A percentile compares a stretch with the other conserved stretches of the same genome.
Evolutionary conservation across 768 basidiomycete genomes (phyloP).

Genomic region (Tylopilus plumbeoviolaceoides): DNA sequence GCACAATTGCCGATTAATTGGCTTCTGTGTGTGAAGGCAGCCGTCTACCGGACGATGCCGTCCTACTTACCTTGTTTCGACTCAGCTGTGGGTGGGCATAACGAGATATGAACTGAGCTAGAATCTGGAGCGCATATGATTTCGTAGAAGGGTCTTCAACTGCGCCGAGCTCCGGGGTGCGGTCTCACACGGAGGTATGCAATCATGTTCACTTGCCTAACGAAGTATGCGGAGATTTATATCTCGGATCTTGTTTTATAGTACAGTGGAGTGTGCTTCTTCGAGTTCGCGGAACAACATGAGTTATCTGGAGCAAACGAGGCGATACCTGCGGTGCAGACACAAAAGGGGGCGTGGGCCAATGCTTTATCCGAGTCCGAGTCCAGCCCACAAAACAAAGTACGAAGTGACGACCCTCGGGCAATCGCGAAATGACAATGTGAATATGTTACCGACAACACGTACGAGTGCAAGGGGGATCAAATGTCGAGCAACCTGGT

Average conservation of each 20-base stretch:
- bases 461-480: neutral
- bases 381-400: neutral
- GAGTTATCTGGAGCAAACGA: neutral
- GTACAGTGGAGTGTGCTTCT: neutral
- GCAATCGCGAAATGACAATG: neutral
- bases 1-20: neutral
- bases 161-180: neutral
- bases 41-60: neutral
- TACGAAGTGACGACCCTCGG: neutral
- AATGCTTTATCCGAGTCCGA: too few relatives aligned
- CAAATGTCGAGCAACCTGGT: neutral
- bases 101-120: neutral
- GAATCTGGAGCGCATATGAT: neutral
- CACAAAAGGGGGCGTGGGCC: too few relatives aligned
- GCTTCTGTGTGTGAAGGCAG: neutral
- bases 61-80: constrained; percentile 1
- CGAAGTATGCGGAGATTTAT: neutral
- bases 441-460: neutral
- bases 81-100: neutral
- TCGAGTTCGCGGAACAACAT: neutral
- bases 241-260: neutral
- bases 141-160: neutral
- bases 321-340: too few relatives aligned
- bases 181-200: neutral
- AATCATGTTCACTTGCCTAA: neutral